These are phyloP conservation scores for Leccinum longicurvipes DNA, from an alignment of 768 basidiomycete genomes.

Conservation along the genomic window DNA sequence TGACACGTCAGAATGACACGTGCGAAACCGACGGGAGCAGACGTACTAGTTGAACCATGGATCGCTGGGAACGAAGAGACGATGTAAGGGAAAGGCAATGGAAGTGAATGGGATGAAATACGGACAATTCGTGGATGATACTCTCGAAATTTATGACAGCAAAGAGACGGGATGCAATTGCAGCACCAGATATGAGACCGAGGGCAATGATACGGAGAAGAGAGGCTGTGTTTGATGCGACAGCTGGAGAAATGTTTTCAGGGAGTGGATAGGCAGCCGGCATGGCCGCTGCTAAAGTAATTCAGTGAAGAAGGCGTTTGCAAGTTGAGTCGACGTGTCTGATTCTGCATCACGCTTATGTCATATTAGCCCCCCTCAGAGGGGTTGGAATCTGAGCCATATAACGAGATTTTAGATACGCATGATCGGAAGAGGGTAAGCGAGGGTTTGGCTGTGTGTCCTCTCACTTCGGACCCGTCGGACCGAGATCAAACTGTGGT, in stretches of 20 bases:
- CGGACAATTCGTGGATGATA: slow-evolving; percentile 99
- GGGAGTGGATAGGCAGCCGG: slow-evolving; percentile 72
- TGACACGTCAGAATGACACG: not conserved
- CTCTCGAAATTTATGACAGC: slow-evolving; percentile 98
- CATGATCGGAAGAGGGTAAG: not conserved
- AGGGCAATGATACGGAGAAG: slow-evolving; percentile 90
- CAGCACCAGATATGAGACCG: slow-evolving; percentile 86
- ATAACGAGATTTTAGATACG: not conserved
- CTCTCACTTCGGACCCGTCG: not conserved
- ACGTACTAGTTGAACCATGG: slow-evolving; percentile 99
- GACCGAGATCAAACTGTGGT: not conserved
- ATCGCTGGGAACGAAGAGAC: slow-evolving; percentile 52
- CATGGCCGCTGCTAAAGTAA: slow-evolving; percentile 48
- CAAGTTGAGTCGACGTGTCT: slow-evolving; percentile 21
- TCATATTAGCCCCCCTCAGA: slow-evolving; percentile 8
- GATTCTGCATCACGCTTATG: slow-evolving; percentile 4
- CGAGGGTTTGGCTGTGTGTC: no score
- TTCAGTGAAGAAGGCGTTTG: not conserved
- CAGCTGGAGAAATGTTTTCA: slow-evolving; percentile 61
- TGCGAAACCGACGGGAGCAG: not conserved
- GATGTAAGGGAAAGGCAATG: not conserved
- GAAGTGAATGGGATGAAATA: slow-evolving; percentile 12
- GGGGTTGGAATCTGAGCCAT: slow-evolving; percentile 6
- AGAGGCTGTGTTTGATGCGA: slow-evolving; percentile 84
- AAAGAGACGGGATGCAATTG: slow-evolving; percentile 93